Base-by-base conservation (phyloP, 1,284 basidiomycete species). In the Fomitiporia mediterranea region DNA sequence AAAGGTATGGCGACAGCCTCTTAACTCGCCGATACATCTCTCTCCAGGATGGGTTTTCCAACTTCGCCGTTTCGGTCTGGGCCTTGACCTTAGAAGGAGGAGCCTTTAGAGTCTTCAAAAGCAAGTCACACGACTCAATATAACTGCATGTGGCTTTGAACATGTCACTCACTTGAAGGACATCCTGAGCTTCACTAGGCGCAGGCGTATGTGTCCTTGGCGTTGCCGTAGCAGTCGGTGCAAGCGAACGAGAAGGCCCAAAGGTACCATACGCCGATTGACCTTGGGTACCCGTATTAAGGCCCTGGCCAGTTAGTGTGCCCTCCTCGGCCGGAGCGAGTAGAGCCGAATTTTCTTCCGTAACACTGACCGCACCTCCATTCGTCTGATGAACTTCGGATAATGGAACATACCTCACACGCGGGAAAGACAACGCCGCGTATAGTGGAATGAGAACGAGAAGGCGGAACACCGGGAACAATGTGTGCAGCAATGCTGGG, bases 1-100 rank as follows among this genome's bases (percentile, higher is more conserved):
- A 94, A 8, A 94, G 80, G 71, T 90, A 91, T 3, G 91, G 91
- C 25, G 79, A 72, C 35, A 94, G 75, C 56, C 80, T 80, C 50
- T 74, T 72, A 57, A 91, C 71, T 51, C 86, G 80, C 21, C 67
- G 71, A 69, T 74, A 75, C 46, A 84, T 70, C 67, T 87, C 85
- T 38, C 68, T 61, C 86, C 85, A 89, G 3, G 83, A 78, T 7
- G 84, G 84, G 61, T 86, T 74, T 56, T 86, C 83, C 44, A 77
- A 76, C 62, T 77, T 78, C 17, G 69, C 63, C 8, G 34, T 28
- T 7, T 48, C 37, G 13, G 53, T 25, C 21, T 50, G 38, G 39
- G 11, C 19, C 25, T 59, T 56, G 17, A 34, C 32, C 34, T 42
- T 52, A 9, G 50, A 51, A 23, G 44, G 32, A 6, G 56, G 38